Percentiles rank a stretch among this genome's conserved stretches.
These are phyloP conservation scores for Cupressus sempervirens DNA, from an alignment of 75 land plant species.

Conservation along the genomic window DNA sequence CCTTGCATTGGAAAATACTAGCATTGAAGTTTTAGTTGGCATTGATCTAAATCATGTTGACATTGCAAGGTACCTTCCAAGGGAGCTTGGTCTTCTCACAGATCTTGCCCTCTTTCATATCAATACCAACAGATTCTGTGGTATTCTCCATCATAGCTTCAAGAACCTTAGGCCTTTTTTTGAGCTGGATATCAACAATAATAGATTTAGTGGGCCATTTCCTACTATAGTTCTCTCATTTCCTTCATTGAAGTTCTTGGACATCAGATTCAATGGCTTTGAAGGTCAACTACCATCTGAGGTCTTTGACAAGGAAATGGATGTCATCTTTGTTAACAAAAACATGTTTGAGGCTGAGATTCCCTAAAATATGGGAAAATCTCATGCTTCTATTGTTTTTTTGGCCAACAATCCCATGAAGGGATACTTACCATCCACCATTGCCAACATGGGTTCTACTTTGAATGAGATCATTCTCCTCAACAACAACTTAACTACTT, in stretches of 20 bases:
- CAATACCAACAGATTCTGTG: constrained; percentile 50
- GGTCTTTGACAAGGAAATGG: constrained; percentile 43
- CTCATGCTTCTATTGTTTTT: constrained; percentile 35
- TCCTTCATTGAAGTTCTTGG: constrained; percentile 40
- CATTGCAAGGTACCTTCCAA: constrained; percentile 36
- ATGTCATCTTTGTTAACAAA: constrained; percentile 44
- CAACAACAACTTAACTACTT: constrained; percentile 36
- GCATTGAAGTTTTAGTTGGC: constrained; percentile 29
- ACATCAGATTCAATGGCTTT: constrained; percentile 56
- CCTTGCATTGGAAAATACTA: constrained; percentile 24
- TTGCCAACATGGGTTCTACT: constrained; percentile 33
- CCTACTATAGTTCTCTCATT: constrained; percentile 48
- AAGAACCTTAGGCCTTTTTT: constrained; percentile 22
- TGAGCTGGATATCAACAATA: constrained; percentile 74
- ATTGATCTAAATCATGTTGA: constrained; percentile 45
- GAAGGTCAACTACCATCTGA: constrained; percentile 33
- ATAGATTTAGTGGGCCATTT: constrained; percentile 60
- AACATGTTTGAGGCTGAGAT: constrained; percentile 28
- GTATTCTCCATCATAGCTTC: constrained; percentile 36
- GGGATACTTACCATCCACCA: constrained; percentile 35
- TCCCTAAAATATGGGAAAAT: constrained; percentile 35
- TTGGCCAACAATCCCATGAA: constrained; percentile 42
- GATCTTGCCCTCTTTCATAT: constrained; percentile 43
- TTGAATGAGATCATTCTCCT: constrained; percentile 45
- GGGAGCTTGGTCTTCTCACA: constrained; percentile 34